phyloP scores from a whole-genome alignment of 768 basidiomycete genomes.

The Rhizopogon sp. region DNA sequence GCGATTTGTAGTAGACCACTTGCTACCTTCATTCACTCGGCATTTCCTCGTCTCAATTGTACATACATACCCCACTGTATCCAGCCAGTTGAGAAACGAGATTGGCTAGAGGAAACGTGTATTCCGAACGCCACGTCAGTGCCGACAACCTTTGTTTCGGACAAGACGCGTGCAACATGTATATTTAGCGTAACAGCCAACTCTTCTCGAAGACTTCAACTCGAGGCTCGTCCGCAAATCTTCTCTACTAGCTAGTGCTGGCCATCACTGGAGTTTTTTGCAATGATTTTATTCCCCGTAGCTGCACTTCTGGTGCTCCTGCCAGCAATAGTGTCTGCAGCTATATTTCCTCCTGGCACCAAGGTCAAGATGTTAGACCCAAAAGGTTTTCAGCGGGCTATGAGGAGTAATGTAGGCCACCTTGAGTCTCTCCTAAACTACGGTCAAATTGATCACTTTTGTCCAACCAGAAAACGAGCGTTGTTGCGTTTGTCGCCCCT shows the following conservation, averaged over 20 bases:
- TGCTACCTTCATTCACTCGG: neutral
- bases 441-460: neutral
- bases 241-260: neutral
- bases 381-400: slow-evolving; percentile 62
- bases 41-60: neutral
- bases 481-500: slow-evolving; percentile 92
- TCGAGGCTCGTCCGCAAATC: neutral
- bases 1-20: neutral
- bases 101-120: no score
- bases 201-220: neutral
- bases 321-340: slow-evolving; percentile 38
- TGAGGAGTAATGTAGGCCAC: slow-evolving; percentile 69
- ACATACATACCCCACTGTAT: neutral
- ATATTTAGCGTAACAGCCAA: neutral
- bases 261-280: neutral
- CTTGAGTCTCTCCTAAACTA: neutral
- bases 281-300: slow-evolving; percentile 20
- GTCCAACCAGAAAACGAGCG: slow-evolving; percentile 52
- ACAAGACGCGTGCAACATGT: neutral
- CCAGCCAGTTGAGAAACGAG: no score
- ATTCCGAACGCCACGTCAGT: no score
- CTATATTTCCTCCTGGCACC: slow-evolving; percentile 44
- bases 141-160: neutral
- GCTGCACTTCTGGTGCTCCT: slow-evolving; percentile 17
- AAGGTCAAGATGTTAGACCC: slow-evolving; percentile 71